Evolutionary conservation across 148 eudicot genomes (phyloP).

Genomic region (Cornus suecica): DNA sequence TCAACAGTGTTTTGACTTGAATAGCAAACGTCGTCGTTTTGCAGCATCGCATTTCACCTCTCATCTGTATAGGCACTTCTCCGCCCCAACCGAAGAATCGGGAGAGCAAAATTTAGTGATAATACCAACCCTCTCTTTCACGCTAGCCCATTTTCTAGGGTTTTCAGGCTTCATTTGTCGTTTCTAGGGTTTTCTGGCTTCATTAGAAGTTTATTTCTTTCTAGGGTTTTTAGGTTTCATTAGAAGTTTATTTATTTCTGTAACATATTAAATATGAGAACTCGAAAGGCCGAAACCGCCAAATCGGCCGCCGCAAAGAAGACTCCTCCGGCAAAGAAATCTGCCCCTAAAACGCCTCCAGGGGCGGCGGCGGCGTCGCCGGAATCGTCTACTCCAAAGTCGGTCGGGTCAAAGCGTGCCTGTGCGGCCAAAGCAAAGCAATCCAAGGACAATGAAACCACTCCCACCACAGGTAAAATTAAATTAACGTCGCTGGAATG

Average conservation of each 20-base stretch:
- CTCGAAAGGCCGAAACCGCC: conserved; percentile 53
- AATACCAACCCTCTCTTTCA: neutral
- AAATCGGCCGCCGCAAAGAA: conserved; percentile 46
- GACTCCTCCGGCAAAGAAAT: conserved; percentile 47
- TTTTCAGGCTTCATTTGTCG: neutral
- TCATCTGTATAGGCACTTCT: neutral
- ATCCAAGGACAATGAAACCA: conserved; percentile 15
- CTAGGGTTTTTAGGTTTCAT: neutral
- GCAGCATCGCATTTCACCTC: neutral
- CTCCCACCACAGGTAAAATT: conserved; percentile 14
- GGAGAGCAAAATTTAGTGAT: neutral
- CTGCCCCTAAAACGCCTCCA: conserved; percentile 41
- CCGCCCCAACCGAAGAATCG: too few species aligned
- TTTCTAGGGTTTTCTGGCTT: too few species aligned
- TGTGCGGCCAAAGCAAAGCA: conserved; percentile 20
- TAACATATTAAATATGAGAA: conserved; percentile 41
- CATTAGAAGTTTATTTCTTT: neutral
- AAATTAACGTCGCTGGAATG: too few species aligned
- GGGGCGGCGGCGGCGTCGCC: conserved; percentile 7
- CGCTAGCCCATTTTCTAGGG: conserved; percentile 5
- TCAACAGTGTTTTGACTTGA: neutral
- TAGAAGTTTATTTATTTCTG: neutral
- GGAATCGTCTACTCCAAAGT: conserved; percentile 13
- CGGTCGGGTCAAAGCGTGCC: conserved; percentile 17
- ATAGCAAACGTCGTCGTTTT: neutral